phyloP scores from a whole-genome alignment of 169 alveolate genomes.

The Eimeria necatrix region DNA sequence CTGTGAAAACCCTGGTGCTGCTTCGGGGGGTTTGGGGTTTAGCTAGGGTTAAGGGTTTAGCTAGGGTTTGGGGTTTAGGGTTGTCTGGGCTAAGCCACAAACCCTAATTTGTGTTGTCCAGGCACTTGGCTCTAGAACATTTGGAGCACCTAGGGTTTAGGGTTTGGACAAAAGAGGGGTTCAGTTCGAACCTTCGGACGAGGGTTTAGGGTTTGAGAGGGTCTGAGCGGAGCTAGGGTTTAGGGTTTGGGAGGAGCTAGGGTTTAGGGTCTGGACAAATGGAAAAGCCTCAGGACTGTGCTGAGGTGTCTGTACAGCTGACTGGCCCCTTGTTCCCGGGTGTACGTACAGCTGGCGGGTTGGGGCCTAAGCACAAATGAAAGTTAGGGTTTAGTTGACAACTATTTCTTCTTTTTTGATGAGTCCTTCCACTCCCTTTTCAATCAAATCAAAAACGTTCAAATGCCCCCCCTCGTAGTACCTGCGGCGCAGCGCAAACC shows the following conservation, averaged over 20 bases:
- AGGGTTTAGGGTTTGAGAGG: no score
- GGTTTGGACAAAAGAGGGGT: no score
- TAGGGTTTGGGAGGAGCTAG: not conserved
- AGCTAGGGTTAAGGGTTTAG: not conserved
- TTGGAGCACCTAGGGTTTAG: not conserved
- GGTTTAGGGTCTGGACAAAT: not conserved
- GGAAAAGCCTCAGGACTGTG: not conserved
- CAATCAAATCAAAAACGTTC: constrained; percentile 11
- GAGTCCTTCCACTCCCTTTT: constrained; percentile 19
- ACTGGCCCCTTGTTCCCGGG: no score
- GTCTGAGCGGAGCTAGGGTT: no score
- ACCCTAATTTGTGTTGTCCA: no score
- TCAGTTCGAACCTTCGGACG: no score
- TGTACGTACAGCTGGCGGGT: no score
- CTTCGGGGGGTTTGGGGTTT: not conserved
- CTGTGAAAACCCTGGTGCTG: not conserved
- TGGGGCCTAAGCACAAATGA: no score
- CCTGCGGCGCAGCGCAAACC: constrained; percentile 27
- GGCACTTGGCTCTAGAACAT: no score
- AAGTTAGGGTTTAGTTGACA: no score
- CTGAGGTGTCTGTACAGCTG: no score
- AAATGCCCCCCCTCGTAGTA: constrained; percentile 64
- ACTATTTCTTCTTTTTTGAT: not conserved
- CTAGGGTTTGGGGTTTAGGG: constrained; percentile 42
- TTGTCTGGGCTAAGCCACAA: no score